Evolutionary conservation across 805 yeast genomes (phyloP).

Genomic region (Sugiyamaella valdiviana): DNA sequence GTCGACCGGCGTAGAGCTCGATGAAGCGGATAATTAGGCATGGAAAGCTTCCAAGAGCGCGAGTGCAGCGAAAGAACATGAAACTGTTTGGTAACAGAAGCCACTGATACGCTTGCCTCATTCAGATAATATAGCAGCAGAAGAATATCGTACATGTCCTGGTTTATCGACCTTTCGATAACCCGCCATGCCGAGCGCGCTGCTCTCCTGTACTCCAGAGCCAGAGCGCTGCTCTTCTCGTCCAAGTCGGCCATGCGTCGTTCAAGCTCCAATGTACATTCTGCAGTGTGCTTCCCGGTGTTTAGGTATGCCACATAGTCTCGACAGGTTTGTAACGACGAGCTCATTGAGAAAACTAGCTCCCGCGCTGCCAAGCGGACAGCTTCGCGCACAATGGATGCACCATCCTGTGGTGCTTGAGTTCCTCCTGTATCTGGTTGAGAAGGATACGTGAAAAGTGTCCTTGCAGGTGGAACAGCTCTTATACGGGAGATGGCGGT

Average conservation of each 20-base stretch:
- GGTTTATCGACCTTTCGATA: conserved; percentile 21
- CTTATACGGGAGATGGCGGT: conserved; percentile 37
- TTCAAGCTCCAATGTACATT: background rate
- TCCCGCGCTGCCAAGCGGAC: conserved; percentile 6
- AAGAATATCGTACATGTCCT: conserved; percentile 36
- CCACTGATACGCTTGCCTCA: conserved; percentile 36
- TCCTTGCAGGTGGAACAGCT: conserved; percentile 31
- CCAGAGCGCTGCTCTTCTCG: background rate
- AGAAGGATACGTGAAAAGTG: background rate
- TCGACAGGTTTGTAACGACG: conserved; percentile 10
- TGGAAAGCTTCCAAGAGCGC: conserved; percentile 34
- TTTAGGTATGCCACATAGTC: conserved; percentile 14
- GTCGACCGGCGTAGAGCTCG: conserved; percentile 41
- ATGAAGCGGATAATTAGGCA: conserved; percentile 37
- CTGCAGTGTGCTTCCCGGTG: background rate
- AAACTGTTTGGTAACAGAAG: conserved; percentile 14
- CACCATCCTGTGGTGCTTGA: background rate
- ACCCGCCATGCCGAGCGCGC: background rate
- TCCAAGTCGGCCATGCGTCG: background rate
- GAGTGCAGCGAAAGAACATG: conserved; percentile 7
- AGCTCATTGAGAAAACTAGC: conserved; percentile 4
- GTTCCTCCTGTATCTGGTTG: conserved; percentile 6
- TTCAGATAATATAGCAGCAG: conserved; percentile 38
- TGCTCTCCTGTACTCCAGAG: background rate
- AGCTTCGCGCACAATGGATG: background rate